Percentiles rank a stretch among this genome's conserved stretches.
phyloP scores from a whole-genome alignment of 176 grass and related monocot genomes.

The Avena sativa region DNA sequence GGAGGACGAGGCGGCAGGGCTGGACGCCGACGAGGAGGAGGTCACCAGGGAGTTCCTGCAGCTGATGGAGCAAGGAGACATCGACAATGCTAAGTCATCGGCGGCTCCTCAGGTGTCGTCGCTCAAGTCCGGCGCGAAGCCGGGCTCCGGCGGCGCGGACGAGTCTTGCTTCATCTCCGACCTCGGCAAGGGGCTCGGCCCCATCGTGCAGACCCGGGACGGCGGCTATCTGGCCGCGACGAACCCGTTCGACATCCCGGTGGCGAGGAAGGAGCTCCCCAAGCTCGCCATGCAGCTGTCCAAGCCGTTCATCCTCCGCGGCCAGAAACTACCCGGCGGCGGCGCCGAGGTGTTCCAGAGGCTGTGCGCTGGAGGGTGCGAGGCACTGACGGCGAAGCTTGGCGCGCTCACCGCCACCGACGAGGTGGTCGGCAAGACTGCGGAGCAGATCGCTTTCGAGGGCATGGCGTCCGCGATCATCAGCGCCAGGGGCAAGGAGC shows the following conservation, averaged over 20 bases:
- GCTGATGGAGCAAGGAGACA: conserved; percentile 60
- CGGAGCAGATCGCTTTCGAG: conserved; percentile 90
- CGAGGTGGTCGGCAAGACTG: conserved; percentile 86
- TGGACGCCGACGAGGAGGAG: conserved; percentile 81
- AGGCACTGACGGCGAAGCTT: conserved; percentile 53
- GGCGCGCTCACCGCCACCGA: conserved; percentile 59
- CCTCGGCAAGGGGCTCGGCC: conserved; percentile 81
- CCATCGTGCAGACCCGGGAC: conserved; percentile 78
- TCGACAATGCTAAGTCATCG: conserved; percentile 14
- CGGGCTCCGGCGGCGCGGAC: neutral
- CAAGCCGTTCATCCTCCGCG: conserved; percentile 69
- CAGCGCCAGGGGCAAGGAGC: conserved; percentile 64
- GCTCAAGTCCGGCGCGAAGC: conserved; percentile 39
- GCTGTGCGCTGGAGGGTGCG: conserved; percentile 52
- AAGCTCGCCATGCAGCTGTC: conserved; percentile 97
- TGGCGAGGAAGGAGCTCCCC: conserved; percentile 61
- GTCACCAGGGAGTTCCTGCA: conserved; percentile 85
- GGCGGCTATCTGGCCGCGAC: conserved; percentile 80
- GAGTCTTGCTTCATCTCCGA: conserved; percentile 66
- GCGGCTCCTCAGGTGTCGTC: conserved; percentile 40
- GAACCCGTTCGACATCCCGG: conserved; percentile 84
- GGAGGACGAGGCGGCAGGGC: conserved; percentile 40
- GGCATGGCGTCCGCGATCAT: conserved; percentile 91
- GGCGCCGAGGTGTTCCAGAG: conserved; percentile 81
- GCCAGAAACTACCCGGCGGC: conserved; percentile 52